Percentiles rank a stretch among this genome's conserved stretches.
Evolutionary conservation across 2,329 filamentous ascomycete genomes (phyloP).

Genomic region (Beauveria brongniartii): DNA sequence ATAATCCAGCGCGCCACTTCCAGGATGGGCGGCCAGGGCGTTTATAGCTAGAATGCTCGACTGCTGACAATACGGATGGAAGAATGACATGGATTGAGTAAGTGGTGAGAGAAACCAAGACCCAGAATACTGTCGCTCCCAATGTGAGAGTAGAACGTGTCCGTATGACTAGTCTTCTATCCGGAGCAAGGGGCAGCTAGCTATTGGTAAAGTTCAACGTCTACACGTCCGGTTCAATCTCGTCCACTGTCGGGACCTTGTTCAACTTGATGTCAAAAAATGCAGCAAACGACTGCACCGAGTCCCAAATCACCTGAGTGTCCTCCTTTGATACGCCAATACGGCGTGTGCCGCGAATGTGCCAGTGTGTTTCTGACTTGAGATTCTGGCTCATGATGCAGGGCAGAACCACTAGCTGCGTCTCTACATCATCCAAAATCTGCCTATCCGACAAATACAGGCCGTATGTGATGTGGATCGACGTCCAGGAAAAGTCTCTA

Average conservation of each 20-base stretch:
- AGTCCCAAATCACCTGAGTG: conserved; percentile 20
- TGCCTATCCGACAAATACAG: conserved; percentile 48
- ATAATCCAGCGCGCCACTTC: background rate
- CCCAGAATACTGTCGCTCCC: too few relatives aligned
- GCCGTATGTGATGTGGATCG: conserved; percentile 48
- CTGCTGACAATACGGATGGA: background rate
- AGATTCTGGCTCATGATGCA: conserved; percentile 53
- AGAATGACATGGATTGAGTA: background rate
- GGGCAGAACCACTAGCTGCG: conserved; percentile 44
- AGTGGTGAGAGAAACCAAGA: too few relatives aligned
- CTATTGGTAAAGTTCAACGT: background rate
- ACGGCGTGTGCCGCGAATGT: conserved; percentile 25
- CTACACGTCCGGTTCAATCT: conserved; percentile 21
- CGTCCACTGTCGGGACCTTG: conserved; percentile 21
- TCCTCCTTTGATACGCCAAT: conserved; percentile 22
- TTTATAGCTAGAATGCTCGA: background rate
- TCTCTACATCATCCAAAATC: conserved; percentile 45
- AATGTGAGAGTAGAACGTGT: too few relatives aligned
- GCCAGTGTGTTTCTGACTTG: conserved; percentile 44
- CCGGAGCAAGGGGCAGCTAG: background rate
- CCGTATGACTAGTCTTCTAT: too few relatives aligned
- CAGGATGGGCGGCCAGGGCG: background rate
- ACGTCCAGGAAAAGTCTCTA: conserved; percentile 40
- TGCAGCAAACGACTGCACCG: conserved; percentile 17
- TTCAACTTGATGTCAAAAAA: conserved; percentile 19